Evolutionary conservation across 352 stramenopile genomes (phyloP).

Genomic region (Plasmopara halstedii): DNA sequence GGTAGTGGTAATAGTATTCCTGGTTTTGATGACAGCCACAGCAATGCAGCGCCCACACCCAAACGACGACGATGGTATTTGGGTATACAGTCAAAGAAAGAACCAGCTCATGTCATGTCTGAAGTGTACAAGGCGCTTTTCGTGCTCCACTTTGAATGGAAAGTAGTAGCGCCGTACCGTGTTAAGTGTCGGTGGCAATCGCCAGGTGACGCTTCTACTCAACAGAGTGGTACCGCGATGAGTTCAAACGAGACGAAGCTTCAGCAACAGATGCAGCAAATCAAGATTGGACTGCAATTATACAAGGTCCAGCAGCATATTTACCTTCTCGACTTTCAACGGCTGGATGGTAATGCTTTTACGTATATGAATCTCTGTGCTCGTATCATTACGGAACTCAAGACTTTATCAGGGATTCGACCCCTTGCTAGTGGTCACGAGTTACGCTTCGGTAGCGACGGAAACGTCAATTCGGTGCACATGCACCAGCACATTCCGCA

Average conservation of each 20-base stretch:
- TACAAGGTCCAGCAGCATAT: constrained; percentile 99
- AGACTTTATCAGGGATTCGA: constrained; percentile 87
- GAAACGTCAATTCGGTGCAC: constrained; percentile 45
- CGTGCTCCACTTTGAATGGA: constrained; percentile 96
- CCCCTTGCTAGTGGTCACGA: constrained; percentile 44
- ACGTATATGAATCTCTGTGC: constrained; percentile 99
- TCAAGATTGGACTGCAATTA: constrained; percentile 95
- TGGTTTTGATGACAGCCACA: constrained; percentile 34
- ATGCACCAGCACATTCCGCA: constrained; percentile 37
- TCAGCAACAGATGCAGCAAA: constrained; percentile 46
- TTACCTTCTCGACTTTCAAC: constrained; percentile 98
- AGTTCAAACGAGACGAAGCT: no score
- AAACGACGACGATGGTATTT: constrained; percentile 95
- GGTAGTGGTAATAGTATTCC: constrained; percentile 12
- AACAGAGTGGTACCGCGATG: constrained; percentile 11
- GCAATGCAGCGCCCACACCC: constrained; percentile 23
- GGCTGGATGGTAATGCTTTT: constrained; percentile 94
- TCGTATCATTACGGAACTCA: constrained; percentile 98
- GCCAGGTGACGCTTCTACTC: constrained; percentile 15
- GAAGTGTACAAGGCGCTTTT: constrained; percentile 99
- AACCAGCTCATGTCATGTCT: constrained; percentile 98
- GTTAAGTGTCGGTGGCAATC: constrained; percentile 97
- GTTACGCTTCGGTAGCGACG: constrained; percentile 38
- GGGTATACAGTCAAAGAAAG: constrained; percentile 99
- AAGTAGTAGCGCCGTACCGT: constrained; percentile 93